Conservation (phyloP, 768 basidiomycete species). For the Sistotremastrum suecicum region DNA sequence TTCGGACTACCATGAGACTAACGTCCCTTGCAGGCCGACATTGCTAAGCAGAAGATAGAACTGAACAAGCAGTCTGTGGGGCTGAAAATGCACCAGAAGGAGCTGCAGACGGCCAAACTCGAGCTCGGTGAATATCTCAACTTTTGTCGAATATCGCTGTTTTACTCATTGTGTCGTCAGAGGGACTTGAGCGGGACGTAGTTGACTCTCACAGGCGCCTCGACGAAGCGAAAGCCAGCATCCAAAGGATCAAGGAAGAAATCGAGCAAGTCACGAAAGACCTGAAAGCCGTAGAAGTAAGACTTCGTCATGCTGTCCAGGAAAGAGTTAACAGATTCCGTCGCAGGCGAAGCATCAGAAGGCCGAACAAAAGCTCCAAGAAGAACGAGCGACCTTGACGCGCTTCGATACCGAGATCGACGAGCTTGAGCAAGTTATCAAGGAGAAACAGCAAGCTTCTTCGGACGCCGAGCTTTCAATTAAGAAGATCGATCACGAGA, state of each 20-base stretch:
- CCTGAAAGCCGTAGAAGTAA: conserved; percentile 31
- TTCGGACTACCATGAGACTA: not conserved
- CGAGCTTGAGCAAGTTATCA: conserved; percentile 69
- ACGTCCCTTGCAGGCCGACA: conserved; percentile 39
- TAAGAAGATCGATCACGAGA: conserved; percentile 57
- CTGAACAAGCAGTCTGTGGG: conserved; percentile 68
- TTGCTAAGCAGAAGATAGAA: conserved; percentile 66
- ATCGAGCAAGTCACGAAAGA: conserved; percentile 43
- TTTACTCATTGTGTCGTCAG: conserved; percentile 20
- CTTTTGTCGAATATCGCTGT: not conserved
- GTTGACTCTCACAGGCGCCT: conserved; percentile 24
- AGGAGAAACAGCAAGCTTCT: conserved; percentile 62
- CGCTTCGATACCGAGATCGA: conserved; percentile 84
- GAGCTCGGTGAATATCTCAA: conserved; percentile 57
- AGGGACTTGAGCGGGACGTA: conserved; percentile 72
- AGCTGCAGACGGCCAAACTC: conserved; percentile 71
- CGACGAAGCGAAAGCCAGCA: conserved; percentile 28
- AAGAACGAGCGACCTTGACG: conserved; percentile 77
- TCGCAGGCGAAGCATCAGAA: conserved; percentile 40
- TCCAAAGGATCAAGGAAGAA: conserved; percentile 46
- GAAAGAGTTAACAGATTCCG: no score
- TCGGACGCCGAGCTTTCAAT: conserved; percentile 50
- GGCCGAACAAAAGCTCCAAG: conserved; percentile 58
- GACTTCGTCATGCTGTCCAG: not conserved
- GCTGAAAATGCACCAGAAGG: conserved; percentile 82